These are phyloP conservation scores for Saccharomyces pastorianus DNA, from an alignment of 1,139 yeast genomes.

Conservation along the genomic window DNA sequence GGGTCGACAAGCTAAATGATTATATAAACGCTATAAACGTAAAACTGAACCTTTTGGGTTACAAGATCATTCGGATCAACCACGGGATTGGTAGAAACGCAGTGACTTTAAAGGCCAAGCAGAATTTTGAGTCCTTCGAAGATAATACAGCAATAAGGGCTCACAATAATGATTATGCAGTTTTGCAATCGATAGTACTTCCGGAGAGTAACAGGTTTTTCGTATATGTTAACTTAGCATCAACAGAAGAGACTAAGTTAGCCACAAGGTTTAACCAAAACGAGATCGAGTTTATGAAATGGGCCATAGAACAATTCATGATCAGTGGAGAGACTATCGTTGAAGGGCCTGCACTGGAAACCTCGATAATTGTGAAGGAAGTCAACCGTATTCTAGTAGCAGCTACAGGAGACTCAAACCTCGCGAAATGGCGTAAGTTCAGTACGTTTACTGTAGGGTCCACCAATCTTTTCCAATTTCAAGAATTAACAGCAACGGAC, in stretches of 20 bases:
- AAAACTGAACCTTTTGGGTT: conserved; percentile 18
- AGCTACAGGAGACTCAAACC: conserved; percentile 3
- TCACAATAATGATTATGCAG: neutral
- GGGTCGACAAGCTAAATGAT: conserved; percentile 12
- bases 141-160: neutral
- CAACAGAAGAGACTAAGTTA: conserved; percentile 22
- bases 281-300: conserved; percentile 26
- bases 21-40: conserved; percentile 19
- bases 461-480: conserved; percentile 14
- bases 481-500: conserved; percentile 17
- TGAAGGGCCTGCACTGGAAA: neutral
- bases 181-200: conserved; percentile 1
- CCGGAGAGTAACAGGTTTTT: conserved; percentile 20
- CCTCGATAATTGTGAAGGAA: conserved; percentile 10
- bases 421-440: conserved; percentile 9
- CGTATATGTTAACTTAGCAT: conserved; percentile 22
- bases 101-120: conserved; percentile 7
- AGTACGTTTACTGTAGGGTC: conserved; percentile 19
- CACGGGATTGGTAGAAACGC: conserved; percentile 22
- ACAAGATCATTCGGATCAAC: conserved; percentile 17
- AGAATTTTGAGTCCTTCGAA: conserved; percentile 4
- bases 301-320: conserved; percentile 17
- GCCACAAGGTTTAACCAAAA: conserved; percentile 24
- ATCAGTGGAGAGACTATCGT: conserved; percentile 4
- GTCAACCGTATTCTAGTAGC: conserved; percentile 12